Evolutionary conservation across 139 green algal genomes (phyloP).

Genomic region (Micromonas pusilla): DNA sequence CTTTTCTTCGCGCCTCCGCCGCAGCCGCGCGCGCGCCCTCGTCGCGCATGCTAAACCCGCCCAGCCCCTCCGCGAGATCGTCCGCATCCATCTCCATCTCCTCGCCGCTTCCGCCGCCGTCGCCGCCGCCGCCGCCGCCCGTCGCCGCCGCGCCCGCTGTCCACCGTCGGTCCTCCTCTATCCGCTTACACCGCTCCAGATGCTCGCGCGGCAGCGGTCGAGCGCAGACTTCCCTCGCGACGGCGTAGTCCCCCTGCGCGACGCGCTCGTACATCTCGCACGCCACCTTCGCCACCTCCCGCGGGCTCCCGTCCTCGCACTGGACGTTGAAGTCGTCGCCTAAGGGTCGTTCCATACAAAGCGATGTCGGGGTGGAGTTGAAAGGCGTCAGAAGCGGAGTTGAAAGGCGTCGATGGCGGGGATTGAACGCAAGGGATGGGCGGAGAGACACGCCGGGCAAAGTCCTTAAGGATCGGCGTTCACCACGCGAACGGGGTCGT

Average conservation of each 20-base stretch:
- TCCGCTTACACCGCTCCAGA: neutral
- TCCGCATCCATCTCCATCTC: constrained; percentile 5
- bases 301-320: neutral
- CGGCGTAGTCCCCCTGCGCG: neutral
- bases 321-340: constrained; percentile 17
- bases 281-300: constrained; percentile 16
- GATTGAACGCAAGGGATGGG: too few species aligned
- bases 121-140: neutral
- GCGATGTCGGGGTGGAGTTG: too few species aligned
- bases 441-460: too few species aligned
- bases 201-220: neutral
- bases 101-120: neutral
- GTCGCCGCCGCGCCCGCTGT: neutral
- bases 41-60: neutral
- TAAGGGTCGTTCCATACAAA: too few species aligned
- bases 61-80: constrained; percentile 7
- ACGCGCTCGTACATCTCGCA: constrained; percentile 7
- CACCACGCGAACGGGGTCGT: too few species aligned
- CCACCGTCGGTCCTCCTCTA: constrained; percentile 6
- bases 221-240: neutral
- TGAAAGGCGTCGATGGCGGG: too few species aligned
- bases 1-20: too few species aligned
- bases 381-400: too few species aligned
- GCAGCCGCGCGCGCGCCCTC: too few species aligned
- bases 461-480: too few species aligned